These are phyloP conservation scores for Saitozyma podzolica DNA, from an alignment of 768 basidiomycete species.

Conservation along the genomic window DNA sequence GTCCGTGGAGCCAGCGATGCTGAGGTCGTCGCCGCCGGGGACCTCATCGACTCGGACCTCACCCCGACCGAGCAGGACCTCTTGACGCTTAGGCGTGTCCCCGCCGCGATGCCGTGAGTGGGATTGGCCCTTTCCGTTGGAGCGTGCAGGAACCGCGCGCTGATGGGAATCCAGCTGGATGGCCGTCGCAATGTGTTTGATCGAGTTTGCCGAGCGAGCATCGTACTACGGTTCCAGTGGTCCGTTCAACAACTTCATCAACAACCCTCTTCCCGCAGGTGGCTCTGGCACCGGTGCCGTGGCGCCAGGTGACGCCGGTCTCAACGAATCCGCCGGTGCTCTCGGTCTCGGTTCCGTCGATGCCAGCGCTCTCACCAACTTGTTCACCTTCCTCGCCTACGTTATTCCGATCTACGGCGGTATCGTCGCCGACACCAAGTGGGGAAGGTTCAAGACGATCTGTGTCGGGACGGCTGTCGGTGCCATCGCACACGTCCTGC, in stretches of 20 bases:
- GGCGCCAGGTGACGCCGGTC: constrained; percentile 26
- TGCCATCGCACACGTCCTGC: constrained; percentile 43
- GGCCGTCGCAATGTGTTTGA: constrained; percentile 50
- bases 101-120: constrained; percentile 36
- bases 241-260: constrained; percentile 29
- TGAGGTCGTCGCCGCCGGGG: not conserved
- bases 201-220: constrained; percentile 51
- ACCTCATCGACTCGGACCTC: constrained; percentile 2
- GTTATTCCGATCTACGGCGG: constrained; percentile 39
- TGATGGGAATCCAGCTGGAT: constrained; percentile 16
- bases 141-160: too few relatives aligned
- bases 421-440: constrained; percentile 49
- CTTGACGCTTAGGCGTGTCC: constrained; percentile 32
- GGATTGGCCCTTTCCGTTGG: not conserved
- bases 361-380: constrained; percentile 33
- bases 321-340: constrained; percentile 41
- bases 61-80: constrained; percentile 28
- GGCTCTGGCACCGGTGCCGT: constrained; percentile 48
- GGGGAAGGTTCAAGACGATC: constrained; percentile 51
- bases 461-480: constrained; percentile 42
- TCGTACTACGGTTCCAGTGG: constrained; percentile 43
- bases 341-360: constrained; percentile 40
- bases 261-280: constrained; percentile 39
- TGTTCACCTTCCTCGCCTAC: constrained; percentile 48
- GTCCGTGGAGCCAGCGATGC: not conserved